phyloP scores from a whole-genome alignment of 2,329 filamentous ascomycete genomes.

The Canariomyces notabilis region DNA sequence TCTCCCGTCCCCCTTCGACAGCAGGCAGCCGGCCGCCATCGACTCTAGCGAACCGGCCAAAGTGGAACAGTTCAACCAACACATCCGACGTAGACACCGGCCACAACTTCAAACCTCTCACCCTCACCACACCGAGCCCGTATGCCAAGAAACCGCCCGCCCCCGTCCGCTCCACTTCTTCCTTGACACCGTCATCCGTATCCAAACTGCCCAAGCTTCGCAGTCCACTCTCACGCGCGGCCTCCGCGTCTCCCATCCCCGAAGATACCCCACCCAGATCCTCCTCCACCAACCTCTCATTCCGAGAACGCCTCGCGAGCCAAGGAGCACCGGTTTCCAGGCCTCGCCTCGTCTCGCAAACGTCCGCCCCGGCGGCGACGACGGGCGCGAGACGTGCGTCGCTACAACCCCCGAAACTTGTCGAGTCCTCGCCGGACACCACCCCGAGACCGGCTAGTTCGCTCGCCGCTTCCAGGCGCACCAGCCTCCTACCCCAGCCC shows the following conservation, averaged over 20 bases:
- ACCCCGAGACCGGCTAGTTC: constrained; percentile 52
- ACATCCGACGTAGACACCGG: constrained; percentile 59
- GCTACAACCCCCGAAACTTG: constrained; percentile 43
- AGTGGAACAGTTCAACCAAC: constrained; percentile 68
- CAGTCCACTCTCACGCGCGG: constrained; percentile 42
- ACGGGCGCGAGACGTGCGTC: constrained; percentile 46
- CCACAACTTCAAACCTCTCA: constrained; percentile 62
- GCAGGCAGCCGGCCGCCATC: constrained; percentile 53
- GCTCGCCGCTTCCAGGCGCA: constrained; percentile 46
- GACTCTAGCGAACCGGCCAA: constrained; percentile 54
- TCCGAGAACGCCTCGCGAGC: constrained; percentile 46
- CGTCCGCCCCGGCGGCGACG: constrained; percentile 38
- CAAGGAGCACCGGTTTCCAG: no score
- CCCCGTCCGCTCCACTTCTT: constrained; percentile 39
- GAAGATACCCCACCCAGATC: constrained; percentile 43
- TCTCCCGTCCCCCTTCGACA: constrained; percentile 42
- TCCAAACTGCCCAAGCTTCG: constrained; percentile 47
- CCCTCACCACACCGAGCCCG: constrained; percentile 54
- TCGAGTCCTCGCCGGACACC: constrained; percentile 26
- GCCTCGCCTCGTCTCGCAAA: constrained; percentile 40
- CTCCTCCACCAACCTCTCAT: constrained; percentile 41
- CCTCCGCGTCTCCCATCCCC: constrained; percentile 44
- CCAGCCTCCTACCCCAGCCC: constrained; percentile 50
- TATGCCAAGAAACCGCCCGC: constrained; percentile 44
- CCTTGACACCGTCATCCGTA: constrained; percentile 38